Evolutionary conservation across 2,329 filamentous ascomycete genomes (phyloP).

Genomic region (Fusarium setosum): DNA sequence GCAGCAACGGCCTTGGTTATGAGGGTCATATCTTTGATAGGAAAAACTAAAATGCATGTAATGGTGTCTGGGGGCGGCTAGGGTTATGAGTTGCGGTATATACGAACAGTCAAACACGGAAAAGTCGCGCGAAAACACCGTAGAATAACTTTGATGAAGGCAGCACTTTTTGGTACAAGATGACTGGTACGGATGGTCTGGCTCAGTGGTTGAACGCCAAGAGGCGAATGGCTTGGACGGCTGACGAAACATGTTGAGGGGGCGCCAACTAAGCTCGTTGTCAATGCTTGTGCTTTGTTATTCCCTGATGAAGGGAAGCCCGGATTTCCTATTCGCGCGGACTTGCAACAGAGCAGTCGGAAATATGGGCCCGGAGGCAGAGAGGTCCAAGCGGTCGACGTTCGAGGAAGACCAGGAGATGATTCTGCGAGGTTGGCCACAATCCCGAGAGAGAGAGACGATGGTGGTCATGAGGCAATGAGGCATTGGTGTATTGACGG

Average conservation of each 20-base stretch:
- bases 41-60: constrained; percentile 24
- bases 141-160: background rate
- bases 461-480: background rate
- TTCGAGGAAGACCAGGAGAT: background rate
- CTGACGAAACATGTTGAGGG: constrained; percentile 14
- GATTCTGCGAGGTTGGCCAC: background rate
- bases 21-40: constrained; percentile 18
- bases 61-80: constrained; percentile 12
- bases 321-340: constrained; percentile 28
- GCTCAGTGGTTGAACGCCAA: constrained; percentile 7
- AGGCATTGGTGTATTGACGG: no score
- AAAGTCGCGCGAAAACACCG: constrained; percentile 6
- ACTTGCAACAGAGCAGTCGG: constrained; percentile 14
- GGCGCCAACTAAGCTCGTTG: constrained; percentile 6
- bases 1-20: constrained; percentile 18
- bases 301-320: background rate
- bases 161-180: background rate
- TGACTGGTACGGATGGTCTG: constrained; percentile 22
- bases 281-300: background rate
- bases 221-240: constrained; percentile 10
- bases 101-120: constrained; percentile 11
- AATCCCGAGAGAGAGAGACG: background rate
- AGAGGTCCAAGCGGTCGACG: background rate
- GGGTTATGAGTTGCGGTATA: constrained; percentile 14
- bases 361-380: constrained; percentile 25